Conservation (phyloP, 1,284 basidiomycete species). For the Cutaneotrichosporon sp. region DNA sequence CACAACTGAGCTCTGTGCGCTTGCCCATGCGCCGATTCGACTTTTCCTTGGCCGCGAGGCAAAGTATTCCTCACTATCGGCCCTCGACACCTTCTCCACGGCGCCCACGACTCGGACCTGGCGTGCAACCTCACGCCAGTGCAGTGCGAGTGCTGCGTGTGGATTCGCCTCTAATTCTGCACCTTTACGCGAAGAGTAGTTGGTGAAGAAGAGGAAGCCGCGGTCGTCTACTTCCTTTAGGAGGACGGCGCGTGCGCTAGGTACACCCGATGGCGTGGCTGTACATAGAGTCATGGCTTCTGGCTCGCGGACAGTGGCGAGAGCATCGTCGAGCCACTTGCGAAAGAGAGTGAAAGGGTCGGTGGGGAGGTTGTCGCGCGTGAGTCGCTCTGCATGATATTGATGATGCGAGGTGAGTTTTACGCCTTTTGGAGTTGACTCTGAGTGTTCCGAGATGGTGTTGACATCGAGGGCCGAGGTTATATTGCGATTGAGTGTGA, state of each 20-base stretch:
- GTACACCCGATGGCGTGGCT: conserved; percentile 67
- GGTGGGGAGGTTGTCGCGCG: conserved; percentile 62
- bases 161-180: conserved; percentile 73
- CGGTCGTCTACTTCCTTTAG: conserved; percentile 81
- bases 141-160: conserved; percentile 78
- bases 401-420: conserved; percentile 69
- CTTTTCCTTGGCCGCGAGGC: conserved; percentile 77
- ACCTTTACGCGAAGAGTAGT: conserved; percentile 91
- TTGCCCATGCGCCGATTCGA: conserved; percentile 88
- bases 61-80: conserved; percentile 83
- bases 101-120: conserved; percentile 81
- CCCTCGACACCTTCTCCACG: conserved; percentile 69
- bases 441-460: neutral
- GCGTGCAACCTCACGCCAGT: conserved; percentile 82
- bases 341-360: conserved; percentile 80
- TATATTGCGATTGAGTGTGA: neutral
- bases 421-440: conserved; percentile 22
- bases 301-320: conserved; percentile 62
- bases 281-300: conserved; percentile 86
- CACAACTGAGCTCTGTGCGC: conserved; percentile 77
- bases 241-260: conserved; percentile 84
- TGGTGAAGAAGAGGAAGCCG: conserved; percentile 95
- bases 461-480: neutral
- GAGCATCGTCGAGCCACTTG: conserved; percentile 72
- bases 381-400: conserved; percentile 65